A percentile compares a stretch with the other conserved stretches of the same genome.
Evolutionary conservation across 176 grass and related monocot genomes (phyloP).

Genomic region (Rhynchospora tenuis): DNA sequence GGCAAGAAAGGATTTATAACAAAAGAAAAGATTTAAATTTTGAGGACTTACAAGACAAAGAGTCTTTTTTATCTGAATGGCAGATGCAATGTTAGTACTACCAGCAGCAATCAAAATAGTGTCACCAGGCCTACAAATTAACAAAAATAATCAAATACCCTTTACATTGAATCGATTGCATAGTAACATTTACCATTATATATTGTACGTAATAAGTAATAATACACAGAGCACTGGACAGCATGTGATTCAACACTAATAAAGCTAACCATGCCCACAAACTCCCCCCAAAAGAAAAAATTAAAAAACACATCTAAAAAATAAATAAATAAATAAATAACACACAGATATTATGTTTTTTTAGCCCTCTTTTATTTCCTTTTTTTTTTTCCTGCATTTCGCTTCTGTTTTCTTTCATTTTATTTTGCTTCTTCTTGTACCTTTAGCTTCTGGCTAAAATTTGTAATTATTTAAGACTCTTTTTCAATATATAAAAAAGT

Average conservation of each 20-base stretch:
- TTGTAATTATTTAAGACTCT: no score
- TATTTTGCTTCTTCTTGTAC: no score
- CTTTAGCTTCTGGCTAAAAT: no score
- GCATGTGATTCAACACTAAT: not conserved
- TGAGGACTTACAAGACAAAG: constrained; percentile 87
- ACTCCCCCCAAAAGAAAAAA: not conserved
- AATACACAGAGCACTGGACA: not conserved
- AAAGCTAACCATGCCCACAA: not conserved
- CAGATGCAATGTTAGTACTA: constrained; percentile 55
- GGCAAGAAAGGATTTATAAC: not conserved
- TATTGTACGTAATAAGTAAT: not conserved
- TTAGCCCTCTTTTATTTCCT: no score
- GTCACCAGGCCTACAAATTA: constrained; percentile 79
- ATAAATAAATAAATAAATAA: not conserved
- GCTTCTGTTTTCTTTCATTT: no score
- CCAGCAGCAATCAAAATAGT: constrained; percentile 86
- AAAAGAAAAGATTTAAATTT: constrained; percentile 13
- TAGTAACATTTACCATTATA: not conserved
- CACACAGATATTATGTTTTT: not conserved
- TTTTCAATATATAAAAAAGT: no score
- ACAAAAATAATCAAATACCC: constrained; percentile 6
- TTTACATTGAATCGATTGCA: not conserved
- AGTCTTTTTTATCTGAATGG: constrained; percentile 94
- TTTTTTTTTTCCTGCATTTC: no score
- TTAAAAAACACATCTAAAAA: constrained; percentile 10